phyloP scores from a whole-genome alignment of 108 stramenopile species.

The Cyclotella choctawhatcheeana region DNA sequence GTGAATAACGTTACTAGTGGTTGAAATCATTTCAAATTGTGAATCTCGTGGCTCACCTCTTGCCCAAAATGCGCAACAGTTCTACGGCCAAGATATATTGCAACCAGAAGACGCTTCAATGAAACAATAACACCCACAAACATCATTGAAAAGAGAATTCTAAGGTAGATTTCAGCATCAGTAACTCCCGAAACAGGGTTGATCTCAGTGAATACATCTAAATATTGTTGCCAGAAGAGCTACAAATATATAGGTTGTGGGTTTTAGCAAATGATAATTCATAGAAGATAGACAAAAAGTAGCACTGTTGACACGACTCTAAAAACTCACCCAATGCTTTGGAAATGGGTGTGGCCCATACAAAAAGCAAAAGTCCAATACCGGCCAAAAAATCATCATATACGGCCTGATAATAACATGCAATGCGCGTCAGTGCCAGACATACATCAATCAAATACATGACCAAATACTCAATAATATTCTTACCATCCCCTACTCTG shows the following conservation, averaged over 20 bases:
- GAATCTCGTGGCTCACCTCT: neutral
- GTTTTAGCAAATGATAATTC: too few species aligned
- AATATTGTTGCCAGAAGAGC: slow-evolving; percentile 47
- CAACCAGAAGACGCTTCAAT: slow-evolving; percentile 64
- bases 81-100: slow-evolving; percentile 63
- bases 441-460: slow-evolving; percentile 29
- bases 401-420: too few species aligned
- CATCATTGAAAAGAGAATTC: slow-evolving; percentile 26
- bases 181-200: slow-evolving; percentile 42
- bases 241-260: neutral
- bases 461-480: slow-evolving; percentile 36
- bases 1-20: too few species aligned
- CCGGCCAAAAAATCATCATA: slow-evolving; percentile 46
- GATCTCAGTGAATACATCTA: slow-evolving; percentile 43
- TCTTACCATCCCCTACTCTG: slow-evolving; percentile 53
- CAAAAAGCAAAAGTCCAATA: slow-evolving; percentile 40
- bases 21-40: too few species aligned
- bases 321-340: slow-evolving; percentile 37
- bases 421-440: too few species aligned
- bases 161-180: slow-evolving; percentile 16
- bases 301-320: neutral
- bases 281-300: too few species aligned
- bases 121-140: slow-evolving; percentile 55
- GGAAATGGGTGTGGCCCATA: slow-evolving; percentile 34
- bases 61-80: slow-evolving; percentile 58